Base-by-base conservation (phyloP, 257 asterid species). In the Verbena officinalis region DNA sequence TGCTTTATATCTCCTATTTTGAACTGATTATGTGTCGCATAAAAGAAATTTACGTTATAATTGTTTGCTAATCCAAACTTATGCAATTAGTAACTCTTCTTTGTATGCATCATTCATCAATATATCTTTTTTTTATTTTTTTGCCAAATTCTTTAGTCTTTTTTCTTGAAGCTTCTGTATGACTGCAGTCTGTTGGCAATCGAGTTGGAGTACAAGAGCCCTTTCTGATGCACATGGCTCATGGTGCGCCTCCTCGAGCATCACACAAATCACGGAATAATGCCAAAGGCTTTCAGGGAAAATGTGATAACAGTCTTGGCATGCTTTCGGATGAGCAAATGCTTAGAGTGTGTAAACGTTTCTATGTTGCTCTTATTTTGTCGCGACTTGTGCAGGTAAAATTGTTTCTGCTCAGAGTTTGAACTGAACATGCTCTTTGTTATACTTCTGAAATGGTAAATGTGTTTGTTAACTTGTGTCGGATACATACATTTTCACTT, bases 151-250 rank as follows among this genome's bases (percentile, higher is more conserved):
- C n/a, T n/a, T n/a, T n/a, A n/a, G n/a, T n/a, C n/a, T n/a, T n/a
- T n/a, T 50, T 19, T 50, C 31, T 49, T 21, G 46, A 16, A 34
- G 40, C 22, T 59, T 45, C 66, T 75, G 53, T 55, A 38, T 67
- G 59, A 54, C 21, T 82, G 83, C 88, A 93, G 99, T 93, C 97
- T 62, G 96, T 93, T 74, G 99, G 99, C 75, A 93, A 87, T 68
- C 80, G 95, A 55, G 92, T 86, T 75, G 97, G 99, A 70, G 99
- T 90, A 48, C 88, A 86, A 68, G 99, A 93, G 74, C 90, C 96
- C 57, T 93, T 87, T 76, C 79, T 93, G 75, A 93, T 93, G 99
- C 95, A 93, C 63, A 86, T 90, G 99, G 99, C 99, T 57, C 99
- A 93, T 76, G 96, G 99, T n/a, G 97, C 87, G 10, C 95, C 95